Evolutionary conservation across 352 stramenopile species (phyloP).

Genomic region (Globisporangium abappressorium): DNA sequence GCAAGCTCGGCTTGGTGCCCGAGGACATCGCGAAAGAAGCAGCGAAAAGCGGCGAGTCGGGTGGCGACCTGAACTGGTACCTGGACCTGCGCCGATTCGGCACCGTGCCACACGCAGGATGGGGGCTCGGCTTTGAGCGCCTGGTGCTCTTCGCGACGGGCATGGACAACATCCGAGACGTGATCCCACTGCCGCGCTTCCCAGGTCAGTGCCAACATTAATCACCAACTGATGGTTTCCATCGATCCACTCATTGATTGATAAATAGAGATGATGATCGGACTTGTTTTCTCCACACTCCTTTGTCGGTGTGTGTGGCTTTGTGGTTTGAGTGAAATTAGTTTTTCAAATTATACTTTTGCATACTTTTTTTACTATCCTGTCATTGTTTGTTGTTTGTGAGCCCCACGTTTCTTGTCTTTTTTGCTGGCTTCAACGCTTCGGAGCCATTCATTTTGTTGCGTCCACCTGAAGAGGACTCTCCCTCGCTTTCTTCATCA

Average conservation of each 20-base stretch:
- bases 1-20: slow-evolving; percentile 39
- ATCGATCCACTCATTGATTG: not conserved
- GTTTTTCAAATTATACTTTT: slow-evolving; percentile 15
- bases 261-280: not conserved
- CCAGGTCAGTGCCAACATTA: slow-evolving; percentile 90
- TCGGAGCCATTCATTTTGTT: not conserved
- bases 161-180: slow-evolving; percentile 99
- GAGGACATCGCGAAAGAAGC: slow-evolving; percentile 76
- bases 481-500: slow-evolving; percentile 11
- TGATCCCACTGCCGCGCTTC: slow-evolving; percentile 96
- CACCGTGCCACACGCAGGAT: slow-evolving; percentile 96
- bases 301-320: not conserved
- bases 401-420: not conserved
- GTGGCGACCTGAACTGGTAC: slow-evolving; percentile 94
- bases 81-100: slow-evolving; percentile 96
- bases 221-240: not conserved
- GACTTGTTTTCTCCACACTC: not conserved
- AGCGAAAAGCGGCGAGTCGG: not conserved
- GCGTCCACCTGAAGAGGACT: not conserved
- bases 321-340: slow-evolving; percentile 1
- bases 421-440: not conserved
- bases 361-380: slow-evolving; percentile 7
- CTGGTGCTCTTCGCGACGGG: slow-evolving; percentile 97
- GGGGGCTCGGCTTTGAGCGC: slow-evolving; percentile 97
- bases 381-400: slow-evolving; percentile 2